Conservation (phyloP, 192 early-diverging fungal species). For the Kappamyces sp. region DNA sequence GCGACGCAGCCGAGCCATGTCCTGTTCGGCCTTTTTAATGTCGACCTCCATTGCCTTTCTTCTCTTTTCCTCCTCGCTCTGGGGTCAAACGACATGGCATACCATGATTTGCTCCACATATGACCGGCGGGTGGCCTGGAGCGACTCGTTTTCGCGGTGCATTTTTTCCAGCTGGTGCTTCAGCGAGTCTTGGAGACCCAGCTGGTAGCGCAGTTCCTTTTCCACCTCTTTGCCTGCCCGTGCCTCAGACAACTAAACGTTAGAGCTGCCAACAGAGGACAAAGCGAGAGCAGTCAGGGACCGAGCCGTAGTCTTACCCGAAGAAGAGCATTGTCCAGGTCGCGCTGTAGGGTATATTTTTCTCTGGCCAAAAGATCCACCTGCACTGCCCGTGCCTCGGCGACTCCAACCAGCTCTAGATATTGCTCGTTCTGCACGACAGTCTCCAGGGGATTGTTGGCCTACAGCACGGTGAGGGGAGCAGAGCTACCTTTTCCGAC, state of each 20-base stretch:
- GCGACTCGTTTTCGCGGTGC: conserved; percentile 23
- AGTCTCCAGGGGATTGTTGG: too few relatives aligned
- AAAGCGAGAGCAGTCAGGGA: too few relatives aligned
- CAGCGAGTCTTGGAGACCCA: conserved; percentile 22
- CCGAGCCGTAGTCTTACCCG: not conserved
- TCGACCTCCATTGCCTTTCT: conserved; percentile 39
- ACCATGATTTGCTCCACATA: conserved; percentile 38
- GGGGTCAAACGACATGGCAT: not conserved
- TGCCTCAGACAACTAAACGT: not conserved
- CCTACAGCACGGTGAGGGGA: too few relatives aligned
- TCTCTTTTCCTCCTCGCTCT: conserved; percentile 31
- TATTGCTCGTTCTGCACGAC: conserved; percentile 2
- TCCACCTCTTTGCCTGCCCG: not conserved
- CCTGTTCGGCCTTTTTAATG: conserved; percentile 34
- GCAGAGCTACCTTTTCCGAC: not conserved
- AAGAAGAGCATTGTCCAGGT: not conserved
- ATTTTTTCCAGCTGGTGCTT: conserved; percentile 31
- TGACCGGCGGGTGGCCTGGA: conserved; percentile 28
- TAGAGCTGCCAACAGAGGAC: not conserved
- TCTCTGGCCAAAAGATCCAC: conserved; percentile 4
- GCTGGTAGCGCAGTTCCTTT: conserved; percentile 8
- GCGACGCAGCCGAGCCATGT: conserved; percentile 34
- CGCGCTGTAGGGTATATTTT: conserved; percentile 1
- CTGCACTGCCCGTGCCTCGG: not conserved
- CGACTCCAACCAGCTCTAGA: not conserved